Evolutionary conservation across 768 basidiomycete species (phyloP).

Genomic region (Leccinum variicolor): DNA sequence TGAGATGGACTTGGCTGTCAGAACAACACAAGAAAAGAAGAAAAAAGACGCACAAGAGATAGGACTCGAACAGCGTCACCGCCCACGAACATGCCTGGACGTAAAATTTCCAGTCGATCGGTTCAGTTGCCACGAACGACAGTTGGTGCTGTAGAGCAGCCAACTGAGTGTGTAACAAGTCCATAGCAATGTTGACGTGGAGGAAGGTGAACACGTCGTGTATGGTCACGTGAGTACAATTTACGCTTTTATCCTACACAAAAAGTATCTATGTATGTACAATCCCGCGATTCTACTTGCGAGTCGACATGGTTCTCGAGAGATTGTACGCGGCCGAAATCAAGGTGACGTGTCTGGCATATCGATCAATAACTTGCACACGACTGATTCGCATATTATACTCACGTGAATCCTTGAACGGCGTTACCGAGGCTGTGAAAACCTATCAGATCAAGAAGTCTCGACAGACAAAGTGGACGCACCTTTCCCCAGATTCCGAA

Average conservation of each 20-base stretch:
- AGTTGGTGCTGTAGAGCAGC: conserved; percentile 55
- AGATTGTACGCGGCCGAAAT: conserved; percentile 85
- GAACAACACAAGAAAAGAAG: neutral
- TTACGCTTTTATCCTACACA: too few species aligned
- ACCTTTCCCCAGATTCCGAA: conserved; percentile 83
- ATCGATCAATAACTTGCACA: neutral
- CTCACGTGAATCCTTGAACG: conserved; percentile 87
- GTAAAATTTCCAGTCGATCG: conserved; percentile 78
- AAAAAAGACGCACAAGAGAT: conserved; percentile 64
- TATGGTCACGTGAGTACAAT: conserved; percentile 11
- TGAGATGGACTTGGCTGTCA: neutral
- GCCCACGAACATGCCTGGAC: conserved; percentile 77
- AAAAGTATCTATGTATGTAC: too few species aligned
- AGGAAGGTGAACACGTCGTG: conserved; percentile 7
- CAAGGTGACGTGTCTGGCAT: conserved; percentile 69
- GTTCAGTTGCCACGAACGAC: conserved; percentile 67
- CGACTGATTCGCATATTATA: conserved; percentile 9
- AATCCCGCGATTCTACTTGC: conserved; percentile 6
- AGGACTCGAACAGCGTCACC: conserved; percentile 83
- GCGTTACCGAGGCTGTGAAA: conserved; percentile 70
- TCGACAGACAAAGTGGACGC: conserved; percentile 20
- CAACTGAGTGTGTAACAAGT: conserved; percentile 58
- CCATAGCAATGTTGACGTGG: conserved; percentile 26
- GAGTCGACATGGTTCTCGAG: conserved; percentile 51
- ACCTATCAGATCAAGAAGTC: neutral